phyloP scores from a whole-genome alignment of 805 yeast species.

The Candida orba region DNA sequence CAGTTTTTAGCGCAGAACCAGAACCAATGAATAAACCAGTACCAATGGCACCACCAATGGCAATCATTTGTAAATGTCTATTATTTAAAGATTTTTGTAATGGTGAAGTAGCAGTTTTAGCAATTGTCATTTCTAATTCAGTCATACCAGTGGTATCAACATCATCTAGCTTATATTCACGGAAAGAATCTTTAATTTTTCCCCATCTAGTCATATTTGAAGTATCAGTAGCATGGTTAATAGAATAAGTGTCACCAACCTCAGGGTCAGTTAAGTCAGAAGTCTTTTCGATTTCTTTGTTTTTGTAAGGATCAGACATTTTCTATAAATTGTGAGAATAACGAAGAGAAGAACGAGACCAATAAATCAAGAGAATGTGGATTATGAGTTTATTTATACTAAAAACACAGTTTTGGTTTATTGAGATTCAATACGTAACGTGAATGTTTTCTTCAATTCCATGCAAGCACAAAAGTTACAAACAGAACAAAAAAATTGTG shows the following conservation, averaged over 20 bases:
- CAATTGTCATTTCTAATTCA: constrained; percentile 40
- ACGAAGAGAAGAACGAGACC: too few relatives aligned
- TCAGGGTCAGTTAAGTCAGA: constrained; percentile 16
- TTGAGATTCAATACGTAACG: too few relatives aligned
- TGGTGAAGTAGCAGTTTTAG: constrained; percentile 10
- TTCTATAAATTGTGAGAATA: too few relatives aligned
- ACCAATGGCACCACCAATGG: constrained; percentile 71
- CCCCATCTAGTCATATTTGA: constrained; percentile 10
- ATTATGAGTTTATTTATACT: too few relatives aligned
- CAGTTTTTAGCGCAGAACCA: constrained; percentile 49
- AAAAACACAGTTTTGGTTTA: too few relatives aligned
- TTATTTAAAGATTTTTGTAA: constrained; percentile 30
- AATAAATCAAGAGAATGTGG: too few relatives aligned
- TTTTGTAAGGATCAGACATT: constrained; percentile 6
- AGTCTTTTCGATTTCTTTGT: constrained; percentile 4
- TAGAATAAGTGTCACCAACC: constrained; percentile 18
- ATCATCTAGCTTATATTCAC: constrained; percentile 4
- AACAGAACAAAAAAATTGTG: too few relatives aligned
- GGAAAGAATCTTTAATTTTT: constrained; percentile 17
- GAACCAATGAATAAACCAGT: constrained; percentile 76
- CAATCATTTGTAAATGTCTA: background rate
- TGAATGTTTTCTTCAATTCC: too few relatives aligned
- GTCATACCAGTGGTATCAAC: constrained; percentile 22
- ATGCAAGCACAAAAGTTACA: too few relatives aligned
- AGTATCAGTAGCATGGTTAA: constrained; percentile 4